Base-by-base conservation (phyloP, 805 yeast genomes). In the Ogataea paraovalis region DNA sequence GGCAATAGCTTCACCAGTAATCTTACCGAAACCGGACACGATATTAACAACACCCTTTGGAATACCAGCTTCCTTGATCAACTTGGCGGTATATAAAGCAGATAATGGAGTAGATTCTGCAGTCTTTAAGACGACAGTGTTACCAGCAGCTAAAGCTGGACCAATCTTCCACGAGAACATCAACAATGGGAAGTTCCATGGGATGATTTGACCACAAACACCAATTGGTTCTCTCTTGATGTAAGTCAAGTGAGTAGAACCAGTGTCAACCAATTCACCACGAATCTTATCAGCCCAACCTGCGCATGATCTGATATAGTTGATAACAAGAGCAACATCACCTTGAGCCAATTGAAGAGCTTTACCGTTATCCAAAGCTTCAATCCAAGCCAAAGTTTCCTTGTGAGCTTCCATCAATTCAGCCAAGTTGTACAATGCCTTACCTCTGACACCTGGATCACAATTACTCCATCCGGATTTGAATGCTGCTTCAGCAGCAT, bases 171-270 rank as follows among this genome's bases (percentile, higher is more conserved):
- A 85, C 39, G 86, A 68, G 66, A 82, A 75, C 87, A 85, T 85
- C 73, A 85, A 75, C 54, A 85, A 68, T 58, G 92, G 92, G 79
- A 85, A 85, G 66, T 85, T 85, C 91, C 91, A 85, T 64, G 92
- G 91, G 53, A 85, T 85, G 54, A 85, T 84, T 67, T 83, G 89
- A 55, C 91, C 92, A 72, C 89, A 84, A 36, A 85, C 86, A 65
- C 91, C 92, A 55, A 85, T 67, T 57, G 92, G 91, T 66, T 84
- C 90, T 65, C 80, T 80, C 62, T 78, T 74, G 47, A 87, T 80
- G 71, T 75, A 85, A 57, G 76, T 79, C 59, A 82, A 76, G 65
- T 85, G 84, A 34, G 78, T 68, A 43, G 72, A 69, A 53, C 87
- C 88, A 41, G 87, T 77, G 57, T 81, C 78, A 43, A 84, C 75